phyloP scores from a whole-genome alignment of 2,329 filamentous ascomycete species.

The Cordyceps cateniannulata region DNA sequence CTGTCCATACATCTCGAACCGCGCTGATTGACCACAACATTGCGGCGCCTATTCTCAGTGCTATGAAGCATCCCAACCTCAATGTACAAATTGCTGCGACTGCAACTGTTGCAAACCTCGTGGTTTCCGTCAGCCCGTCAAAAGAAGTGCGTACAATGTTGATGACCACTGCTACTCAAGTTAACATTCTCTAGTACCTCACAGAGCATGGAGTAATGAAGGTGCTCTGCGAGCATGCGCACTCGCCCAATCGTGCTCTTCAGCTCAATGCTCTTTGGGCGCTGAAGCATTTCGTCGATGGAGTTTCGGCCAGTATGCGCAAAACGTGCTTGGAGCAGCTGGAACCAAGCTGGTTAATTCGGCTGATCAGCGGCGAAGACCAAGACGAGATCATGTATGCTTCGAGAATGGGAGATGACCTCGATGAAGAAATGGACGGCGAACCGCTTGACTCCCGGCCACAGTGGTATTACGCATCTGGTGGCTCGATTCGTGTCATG shows the following conservation, averaged over 20 bases:
- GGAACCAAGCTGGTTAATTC: conserved; percentile 71
- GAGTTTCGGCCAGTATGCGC: conserved; percentile 65
- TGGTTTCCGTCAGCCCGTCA: conserved; percentile 87
- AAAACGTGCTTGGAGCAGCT: conserved; percentile 72
- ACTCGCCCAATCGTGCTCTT: conserved; percentile 70
- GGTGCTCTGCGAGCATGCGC: conserved; percentile 76
- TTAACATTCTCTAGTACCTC: conserved; percentile 50
- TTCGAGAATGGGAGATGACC: conserved; percentile 33
- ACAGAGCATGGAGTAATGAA: conserved; percentile 67
- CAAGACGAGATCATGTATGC: conserved; percentile 45
- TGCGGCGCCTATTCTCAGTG: conserved; percentile 65
- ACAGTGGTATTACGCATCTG: conserved; percentile 28
- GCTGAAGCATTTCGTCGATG: conserved; percentile 80
- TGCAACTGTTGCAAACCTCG: conserved; percentile 75
- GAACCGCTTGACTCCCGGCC: conserved; percentile 39
- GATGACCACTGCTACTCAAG: conserved; percentile 6
- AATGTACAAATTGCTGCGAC: conserved; percentile 84
- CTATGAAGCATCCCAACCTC: conserved; percentile 68
- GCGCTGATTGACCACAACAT: conserved; percentile 81
- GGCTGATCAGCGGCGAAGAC: conserved; percentile 62
- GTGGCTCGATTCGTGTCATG: conserved; percentile 26
- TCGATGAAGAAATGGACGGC: conserved; percentile 55
- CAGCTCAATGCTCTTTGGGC: conserved; percentile 88
- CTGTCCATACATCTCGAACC: conserved; percentile 76
- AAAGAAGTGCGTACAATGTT: conserved; percentile 57